A percentile compares a stretch with the other conserved stretches of the same genome.
Conservation (phyloP, 163 green algal species). For the Scenedesmus sp. region DNA sequence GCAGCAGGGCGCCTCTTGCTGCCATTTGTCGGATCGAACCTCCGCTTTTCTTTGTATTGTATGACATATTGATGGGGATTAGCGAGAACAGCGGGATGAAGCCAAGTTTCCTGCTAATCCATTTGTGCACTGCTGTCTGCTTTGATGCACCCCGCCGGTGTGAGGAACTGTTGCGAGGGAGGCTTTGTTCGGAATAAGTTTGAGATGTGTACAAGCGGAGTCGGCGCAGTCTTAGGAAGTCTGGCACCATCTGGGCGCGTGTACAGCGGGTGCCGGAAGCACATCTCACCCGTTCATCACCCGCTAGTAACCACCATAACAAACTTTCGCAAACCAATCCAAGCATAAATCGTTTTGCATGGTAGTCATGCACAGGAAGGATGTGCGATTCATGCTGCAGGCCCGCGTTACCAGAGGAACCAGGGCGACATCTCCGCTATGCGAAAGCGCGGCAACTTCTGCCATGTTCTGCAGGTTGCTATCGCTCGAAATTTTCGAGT, state of each 20-base stretch:
- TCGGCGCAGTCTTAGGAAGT: neutral
- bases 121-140: neutral
- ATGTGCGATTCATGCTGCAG: neutral
- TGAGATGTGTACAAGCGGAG: too few species aligned
- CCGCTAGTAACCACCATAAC: neutral
- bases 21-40: neutral
- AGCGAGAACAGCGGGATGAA: neutral
- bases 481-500: too few species aligned
- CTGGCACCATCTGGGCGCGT: neutral
- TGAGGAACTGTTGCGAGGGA: neutral
- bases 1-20: neutral
- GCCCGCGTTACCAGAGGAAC: neutral
- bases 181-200: too few species aligned
- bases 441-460: too few species aligned
- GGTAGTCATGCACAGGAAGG: neutral
- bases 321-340: neutral
- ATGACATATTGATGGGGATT: neutral
- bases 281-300: neutral
- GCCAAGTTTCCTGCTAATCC: neutral
- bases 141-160: neutral
- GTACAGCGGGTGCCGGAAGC: neutral
- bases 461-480: too few species aligned
- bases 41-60: too few species aligned
- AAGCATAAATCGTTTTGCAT: neutral
- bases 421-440: neutral